A percentile compares a stretch with the other conserved stretches of the same genome.
Conservation (phyloP, 345 rosid genomes). For the Abelmoschus esculentus region DNA sequence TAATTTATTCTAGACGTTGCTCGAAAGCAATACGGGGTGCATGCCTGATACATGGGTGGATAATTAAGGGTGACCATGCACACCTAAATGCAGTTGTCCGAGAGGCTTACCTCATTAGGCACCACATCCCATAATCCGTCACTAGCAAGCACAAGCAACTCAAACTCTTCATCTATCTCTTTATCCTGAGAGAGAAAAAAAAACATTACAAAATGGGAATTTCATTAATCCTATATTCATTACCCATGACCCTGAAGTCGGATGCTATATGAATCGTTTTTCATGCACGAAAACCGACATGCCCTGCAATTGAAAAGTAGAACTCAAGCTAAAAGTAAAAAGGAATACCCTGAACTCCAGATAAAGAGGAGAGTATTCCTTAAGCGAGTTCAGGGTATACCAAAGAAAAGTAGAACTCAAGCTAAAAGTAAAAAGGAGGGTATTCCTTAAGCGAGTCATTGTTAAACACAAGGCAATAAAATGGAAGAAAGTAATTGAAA, state of each 20-base stretch:
- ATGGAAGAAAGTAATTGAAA: not conserved
- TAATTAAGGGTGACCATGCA: not conserved
- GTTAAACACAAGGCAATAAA: not conserved
- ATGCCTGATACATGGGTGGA: not conserved
- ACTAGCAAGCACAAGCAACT: conserved; percentile 89
- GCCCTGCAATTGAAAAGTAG: no score
- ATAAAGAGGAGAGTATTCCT: no score
- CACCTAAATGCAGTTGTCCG: not conserved
- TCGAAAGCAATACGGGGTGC: not conserved
- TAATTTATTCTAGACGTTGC: not conserved
- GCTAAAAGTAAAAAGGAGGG: not conserved
- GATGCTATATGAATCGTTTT: not conserved
- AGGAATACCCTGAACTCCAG: no score
- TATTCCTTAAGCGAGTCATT: not conserved
- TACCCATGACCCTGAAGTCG: not conserved
- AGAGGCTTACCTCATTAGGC: conserved; percentile 63
- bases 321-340: no score
- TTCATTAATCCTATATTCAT: not conserved
- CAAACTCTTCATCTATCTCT: conserved; percentile 64
- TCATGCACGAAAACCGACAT: no score
- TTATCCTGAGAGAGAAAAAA: conserved; percentile 45
- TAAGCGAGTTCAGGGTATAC: no score
- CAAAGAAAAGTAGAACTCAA: not conserved
- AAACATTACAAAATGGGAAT: not conserved
- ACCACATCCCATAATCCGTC: conserved; percentile 99